Evolutionary conservation across 352 stramenopile genomes (phyloP).

Genomic region (Phytophthora crassamura): DNA sequence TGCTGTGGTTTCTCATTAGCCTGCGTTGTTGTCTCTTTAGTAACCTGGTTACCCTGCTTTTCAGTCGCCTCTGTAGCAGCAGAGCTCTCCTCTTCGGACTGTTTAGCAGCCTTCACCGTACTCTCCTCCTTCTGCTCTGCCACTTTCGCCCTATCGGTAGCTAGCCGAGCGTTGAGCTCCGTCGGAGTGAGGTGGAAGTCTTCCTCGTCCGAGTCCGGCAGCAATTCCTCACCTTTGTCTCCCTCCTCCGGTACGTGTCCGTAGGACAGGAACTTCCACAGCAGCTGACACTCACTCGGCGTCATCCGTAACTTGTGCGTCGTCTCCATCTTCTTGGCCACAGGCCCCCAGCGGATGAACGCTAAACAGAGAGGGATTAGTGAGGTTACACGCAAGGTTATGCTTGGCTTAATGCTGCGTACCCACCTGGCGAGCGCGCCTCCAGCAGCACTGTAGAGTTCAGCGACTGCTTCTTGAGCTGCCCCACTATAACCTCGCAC

Average conservation of each 20-base stretch:
- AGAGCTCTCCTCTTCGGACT: not conserved
- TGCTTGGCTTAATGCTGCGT: not conserved
- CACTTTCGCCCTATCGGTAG: not conserved
- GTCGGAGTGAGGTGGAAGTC: slow-evolving; percentile 44
- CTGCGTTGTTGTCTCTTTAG: not conserved
- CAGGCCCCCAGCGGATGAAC: slow-evolving; percentile 55
- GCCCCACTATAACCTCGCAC: slow-evolving; percentile 60
- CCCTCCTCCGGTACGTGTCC: slow-evolving; percentile 24
- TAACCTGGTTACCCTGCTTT: not conserved
- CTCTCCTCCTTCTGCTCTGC: not conserved
- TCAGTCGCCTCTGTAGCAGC: not conserved
- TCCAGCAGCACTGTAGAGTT: slow-evolving; percentile 46
- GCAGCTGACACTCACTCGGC: slow-evolving; percentile 51
- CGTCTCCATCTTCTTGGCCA: slow-evolving; percentile 47
- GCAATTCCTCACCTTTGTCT: slow-evolving; percentile 33
- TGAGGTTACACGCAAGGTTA: slow-evolving; percentile 17
- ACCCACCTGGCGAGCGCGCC: slow-evolving; percentile 45
- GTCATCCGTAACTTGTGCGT: slow-evolving; percentile 46
- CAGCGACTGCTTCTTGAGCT: slow-evolving; percentile 62
- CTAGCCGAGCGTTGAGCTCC: slow-evolving; percentile 34
- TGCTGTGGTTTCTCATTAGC: slow-evolving; percentile 3
- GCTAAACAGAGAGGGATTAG: slow-evolving; percentile 15
- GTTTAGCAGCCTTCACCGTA: too few species aligned
- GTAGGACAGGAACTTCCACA: slow-evolving; percentile 86
- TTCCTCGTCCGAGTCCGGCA: slow-evolving; percentile 62